Conservation (phyloP, 2,329 filamentous ascomycete genomes). For the Zymoseptoria pseudotritici region DNA sequence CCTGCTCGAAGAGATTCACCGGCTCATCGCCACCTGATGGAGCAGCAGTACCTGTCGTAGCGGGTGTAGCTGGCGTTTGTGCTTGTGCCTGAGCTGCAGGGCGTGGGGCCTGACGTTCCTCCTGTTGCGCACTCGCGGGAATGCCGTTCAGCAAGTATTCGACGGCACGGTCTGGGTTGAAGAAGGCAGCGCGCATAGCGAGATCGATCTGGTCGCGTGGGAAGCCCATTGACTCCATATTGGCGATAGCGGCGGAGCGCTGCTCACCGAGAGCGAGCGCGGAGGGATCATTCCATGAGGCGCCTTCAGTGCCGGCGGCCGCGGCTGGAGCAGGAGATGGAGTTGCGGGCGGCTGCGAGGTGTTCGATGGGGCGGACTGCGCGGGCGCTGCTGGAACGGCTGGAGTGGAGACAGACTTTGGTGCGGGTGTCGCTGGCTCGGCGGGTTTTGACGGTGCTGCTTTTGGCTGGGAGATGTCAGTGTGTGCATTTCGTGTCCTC, state of each 20-base stretch:
- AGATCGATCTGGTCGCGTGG: conserved; percentile 78
- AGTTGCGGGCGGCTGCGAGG: conserved; percentile 45
- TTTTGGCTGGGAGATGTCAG: conserved; percentile 67
- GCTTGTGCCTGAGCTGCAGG: conserved; percentile 15
- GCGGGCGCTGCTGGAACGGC: conserved; percentile 46
- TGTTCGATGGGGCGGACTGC: conserved; percentile 47
- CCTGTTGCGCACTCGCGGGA: conserved; percentile 71
- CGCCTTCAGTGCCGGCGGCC: conserved; percentile 33
- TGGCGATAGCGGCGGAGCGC: conserved; percentile 71
- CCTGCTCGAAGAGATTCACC: conserved; percentile 85
- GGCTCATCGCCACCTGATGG: conserved; percentile 67
- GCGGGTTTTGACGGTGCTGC: conserved; percentile 43
- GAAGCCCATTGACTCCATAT: conserved; percentile 98
- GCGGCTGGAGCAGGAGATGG: conserved; percentile 43
- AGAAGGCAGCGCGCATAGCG: conserved; percentile 92
- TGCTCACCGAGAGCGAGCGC: conserved; percentile 81
- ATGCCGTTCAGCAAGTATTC: conserved; percentile 94
- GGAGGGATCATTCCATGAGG: conserved; percentile 61
- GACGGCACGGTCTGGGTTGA: conserved; percentile 93
- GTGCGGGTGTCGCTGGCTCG: conserved; percentile 50
- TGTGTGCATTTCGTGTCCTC: too few species aligned
- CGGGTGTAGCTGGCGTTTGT: conserved; percentile 32
- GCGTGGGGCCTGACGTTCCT: conserved; percentile 49
- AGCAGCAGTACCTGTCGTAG: conserved; percentile 51
- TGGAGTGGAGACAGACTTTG: conserved; percentile 30